phyloP scores from a whole-genome alignment of 2,329 filamentous ascomycete genomes.

The Setomelanomma holmii region DNA sequence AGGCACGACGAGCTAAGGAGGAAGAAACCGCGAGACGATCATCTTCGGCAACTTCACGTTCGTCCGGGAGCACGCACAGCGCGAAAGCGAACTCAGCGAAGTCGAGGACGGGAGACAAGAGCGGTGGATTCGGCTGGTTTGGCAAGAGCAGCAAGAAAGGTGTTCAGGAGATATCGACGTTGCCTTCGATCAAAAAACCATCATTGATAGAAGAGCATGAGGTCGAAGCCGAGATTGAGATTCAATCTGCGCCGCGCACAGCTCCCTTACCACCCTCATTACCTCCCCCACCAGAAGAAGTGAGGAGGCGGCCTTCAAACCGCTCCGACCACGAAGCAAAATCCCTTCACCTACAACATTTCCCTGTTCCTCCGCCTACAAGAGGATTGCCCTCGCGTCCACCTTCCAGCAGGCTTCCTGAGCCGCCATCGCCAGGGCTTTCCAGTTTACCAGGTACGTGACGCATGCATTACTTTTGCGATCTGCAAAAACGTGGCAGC shows the following conservation, averaged over 20 bases:
- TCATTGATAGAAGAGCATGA: slow-evolving; percentile 2
- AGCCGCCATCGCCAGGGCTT: slow-evolving; percentile 18
- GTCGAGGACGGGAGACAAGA: slow-evolving; percentile 21
- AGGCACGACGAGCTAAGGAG: slow-evolving; percentile 29
- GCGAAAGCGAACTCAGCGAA: slow-evolving; percentile 14
- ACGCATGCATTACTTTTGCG: slow-evolving; percentile 6
- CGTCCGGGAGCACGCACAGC: slow-evolving; percentile 27
- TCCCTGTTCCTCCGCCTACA: slow-evolving; percentile 18
- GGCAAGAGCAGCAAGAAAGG: slow-evolving; percentile 29
- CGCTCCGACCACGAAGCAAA: slow-evolving; percentile 8
- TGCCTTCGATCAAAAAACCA: slow-evolving; percentile 18
- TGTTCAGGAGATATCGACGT: slow-evolving; percentile 31
- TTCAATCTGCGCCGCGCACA: slow-evolving; percentile 17
- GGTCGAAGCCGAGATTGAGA: slow-evolving; percentile 6
- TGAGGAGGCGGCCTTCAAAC: slow-evolving; percentile 7
- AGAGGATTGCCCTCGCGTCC: slow-evolving; percentile 22
- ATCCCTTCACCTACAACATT: slow-evolving; percentile 16
- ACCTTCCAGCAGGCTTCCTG: slow-evolving; percentile 26
- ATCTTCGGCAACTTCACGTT: slow-evolving; percentile 29
- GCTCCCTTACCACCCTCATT: slow-evolving; percentile 11
- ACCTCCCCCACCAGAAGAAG: not conserved
- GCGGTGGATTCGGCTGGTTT: slow-evolving; percentile 25
- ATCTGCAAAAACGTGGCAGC: slow-evolving; percentile 17
- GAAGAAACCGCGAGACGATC: slow-evolving; percentile 24
- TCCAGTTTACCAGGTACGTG: slow-evolving; percentile 29